phyloP scores from a whole-genome alignment of 2,329 filamentous ascomycete species.

The Trichoderma harzianum region DNA sequence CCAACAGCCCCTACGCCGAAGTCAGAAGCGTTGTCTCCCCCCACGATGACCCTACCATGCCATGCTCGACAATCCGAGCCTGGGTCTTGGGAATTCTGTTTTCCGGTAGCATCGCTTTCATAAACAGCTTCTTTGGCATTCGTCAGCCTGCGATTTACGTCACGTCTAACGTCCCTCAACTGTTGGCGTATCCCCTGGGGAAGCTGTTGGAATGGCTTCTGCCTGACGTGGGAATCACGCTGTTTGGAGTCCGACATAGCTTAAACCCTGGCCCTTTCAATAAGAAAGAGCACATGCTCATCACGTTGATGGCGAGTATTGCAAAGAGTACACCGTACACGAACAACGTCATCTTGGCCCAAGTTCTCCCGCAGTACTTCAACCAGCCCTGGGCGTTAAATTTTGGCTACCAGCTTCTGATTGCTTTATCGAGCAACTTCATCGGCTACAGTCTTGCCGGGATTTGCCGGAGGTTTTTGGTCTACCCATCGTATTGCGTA shows the following conservation, averaged over 20 bases:
- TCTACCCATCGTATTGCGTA: conserved; percentile 49
- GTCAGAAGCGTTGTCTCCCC: conserved; percentile 54
- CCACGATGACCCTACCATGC: conserved; percentile 47
- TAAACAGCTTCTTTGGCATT: conserved; percentile 55
- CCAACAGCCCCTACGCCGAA: conserved; percentile 55
- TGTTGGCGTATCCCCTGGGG: conserved; percentile 46
- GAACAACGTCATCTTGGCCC: conserved; percentile 46
- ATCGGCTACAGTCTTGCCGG: conserved; percentile 56
- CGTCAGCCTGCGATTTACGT: conserved; percentile 50
- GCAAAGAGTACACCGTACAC: conserved; percentile 45
- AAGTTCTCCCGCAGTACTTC: conserved; percentile 44
- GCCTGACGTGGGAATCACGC: conserved; percentile 43
- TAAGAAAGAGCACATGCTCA: conserved; percentile 59
- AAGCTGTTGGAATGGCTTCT: conserved; percentile 41
- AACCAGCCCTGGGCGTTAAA: conserved; percentile 36
- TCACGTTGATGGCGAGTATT: conserved; percentile 56
- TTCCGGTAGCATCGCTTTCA: conserved; percentile 42
- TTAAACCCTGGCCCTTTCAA: conserved; percentile 55
- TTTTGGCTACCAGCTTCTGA: conserved; percentile 46
- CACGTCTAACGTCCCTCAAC: conserved; percentile 49
- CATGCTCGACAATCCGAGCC: conserved; percentile 49
- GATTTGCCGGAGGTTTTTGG: conserved; percentile 46
- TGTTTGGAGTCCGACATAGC: conserved; percentile 40
- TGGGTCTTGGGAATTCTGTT: conserved; percentile 51
- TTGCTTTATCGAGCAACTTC: conserved; percentile 47